phyloP scores from a whole-genome alignment of 441 rosid genomes.

The Euphorbia schlechtendalii region DNA sequence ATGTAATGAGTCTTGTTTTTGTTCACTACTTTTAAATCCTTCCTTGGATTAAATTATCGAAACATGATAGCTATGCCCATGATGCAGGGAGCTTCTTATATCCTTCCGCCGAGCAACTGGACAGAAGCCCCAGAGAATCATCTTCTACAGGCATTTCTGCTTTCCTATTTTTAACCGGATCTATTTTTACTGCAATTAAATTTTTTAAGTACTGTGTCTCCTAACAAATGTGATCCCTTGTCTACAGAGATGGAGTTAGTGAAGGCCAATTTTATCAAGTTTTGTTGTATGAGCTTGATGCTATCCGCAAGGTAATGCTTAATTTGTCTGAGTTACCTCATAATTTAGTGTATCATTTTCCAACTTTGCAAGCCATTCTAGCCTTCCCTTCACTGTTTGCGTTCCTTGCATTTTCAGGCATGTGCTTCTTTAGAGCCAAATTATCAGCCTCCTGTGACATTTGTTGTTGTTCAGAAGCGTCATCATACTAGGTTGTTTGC shows the following conservation, averaged over 20 bases:
- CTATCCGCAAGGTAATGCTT: slow-evolving; percentile 70
- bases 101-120: slow-evolving; percentile 90
- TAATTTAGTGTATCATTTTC: too few species aligned
- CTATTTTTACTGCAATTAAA: background rate
- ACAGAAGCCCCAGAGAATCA: slow-evolving; percentile 80
- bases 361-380: too few species aligned
- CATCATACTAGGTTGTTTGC: slow-evolving; percentile 97
- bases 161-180: too few species aligned
- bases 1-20: too few species aligned
- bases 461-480: slow-evolving; percentile 98
- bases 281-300: slow-evolving; percentile 79
- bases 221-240: slow-evolving; percentile 6
- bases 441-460: slow-evolving; percentile 96
- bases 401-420: slow-evolving; percentile 39
- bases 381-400: too few species aligned
- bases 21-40: too few species aligned
- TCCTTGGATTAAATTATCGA: too few species aligned
- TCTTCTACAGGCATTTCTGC: slow-evolving; percentile 63
- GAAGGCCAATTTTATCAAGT: slow-evolving; percentile 97
- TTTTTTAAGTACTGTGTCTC: background rate
- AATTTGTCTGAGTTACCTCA: too few species aligned
- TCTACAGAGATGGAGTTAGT: slow-evolving; percentile 84
- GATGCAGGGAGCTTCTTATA: slow-evolving; percentile 73
- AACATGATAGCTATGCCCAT: background rate
- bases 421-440: slow-evolving; percentile 82